Evolutionary conservation across 129 eudicot genomes (phyloP).

Genomic region (Chrysanthemum lavandulifolium): DNA sequence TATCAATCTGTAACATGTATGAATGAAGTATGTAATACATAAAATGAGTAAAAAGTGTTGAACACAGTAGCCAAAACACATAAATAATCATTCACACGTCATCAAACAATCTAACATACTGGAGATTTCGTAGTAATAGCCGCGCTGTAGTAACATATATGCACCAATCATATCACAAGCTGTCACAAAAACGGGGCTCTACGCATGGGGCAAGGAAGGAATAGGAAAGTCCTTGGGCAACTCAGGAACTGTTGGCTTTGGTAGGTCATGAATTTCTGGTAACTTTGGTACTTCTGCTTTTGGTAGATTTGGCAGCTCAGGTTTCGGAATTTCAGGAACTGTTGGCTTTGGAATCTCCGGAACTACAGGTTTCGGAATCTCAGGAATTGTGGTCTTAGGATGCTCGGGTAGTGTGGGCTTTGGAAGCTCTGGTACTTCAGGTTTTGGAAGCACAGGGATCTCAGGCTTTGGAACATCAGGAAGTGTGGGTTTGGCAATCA

Average conservation of each 20-base stretch:
- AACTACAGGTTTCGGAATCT: slow-evolving; percentile 15
- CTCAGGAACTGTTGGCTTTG: not conserved
- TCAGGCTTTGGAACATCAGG: not conserved
- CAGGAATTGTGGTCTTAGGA: slow-evolving; percentile 25
- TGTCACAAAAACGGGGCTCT: not conserved
- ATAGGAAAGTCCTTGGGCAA: slow-evolving; percentile 30
- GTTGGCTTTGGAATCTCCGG: not conserved
- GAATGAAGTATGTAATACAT: not conserved
- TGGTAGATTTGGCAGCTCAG: slow-evolving; percentile 14
- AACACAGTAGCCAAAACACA: not conserved
- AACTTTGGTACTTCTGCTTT: slow-evolving; percentile 16
- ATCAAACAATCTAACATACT: not conserved
- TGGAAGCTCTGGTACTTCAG: not conserved
- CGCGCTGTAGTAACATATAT: not conserved
- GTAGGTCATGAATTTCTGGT: no score
- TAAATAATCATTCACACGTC: not conserved
- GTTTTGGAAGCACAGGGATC: not conserved
- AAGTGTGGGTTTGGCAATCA: not conserved
- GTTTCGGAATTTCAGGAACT: slow-evolving; percentile 8
- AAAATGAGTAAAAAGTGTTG: no score
- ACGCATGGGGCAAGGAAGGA: slow-evolving; percentile 31
- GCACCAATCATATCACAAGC: not conserved
- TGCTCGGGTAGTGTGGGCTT: not conserved
- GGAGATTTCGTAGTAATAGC: not conserved
- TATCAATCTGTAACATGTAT: no score